Conservation (phyloP, 345 rosid genomes). For the Melaleuca alternifolia region DNA sequence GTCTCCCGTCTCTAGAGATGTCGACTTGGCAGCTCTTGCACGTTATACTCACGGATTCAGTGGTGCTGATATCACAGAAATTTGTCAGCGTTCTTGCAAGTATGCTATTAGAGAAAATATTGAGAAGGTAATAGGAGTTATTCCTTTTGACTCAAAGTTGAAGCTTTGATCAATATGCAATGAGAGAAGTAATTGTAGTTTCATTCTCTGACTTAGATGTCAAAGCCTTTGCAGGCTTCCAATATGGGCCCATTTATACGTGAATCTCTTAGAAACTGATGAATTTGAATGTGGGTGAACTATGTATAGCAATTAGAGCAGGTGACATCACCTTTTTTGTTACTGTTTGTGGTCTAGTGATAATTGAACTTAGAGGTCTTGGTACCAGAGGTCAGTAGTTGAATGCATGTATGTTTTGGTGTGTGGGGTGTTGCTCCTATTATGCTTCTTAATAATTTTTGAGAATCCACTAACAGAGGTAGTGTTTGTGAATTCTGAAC, state of each 20-base stretch:
- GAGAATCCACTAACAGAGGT: neutral
- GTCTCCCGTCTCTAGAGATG: conserved; percentile 76
- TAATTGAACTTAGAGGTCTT: neutral
- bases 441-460: neutral
- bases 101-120: conserved; percentile 89
- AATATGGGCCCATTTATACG: neutral
- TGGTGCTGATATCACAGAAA: conserved; percentile 95
- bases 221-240: neutral
- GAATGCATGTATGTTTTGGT: neutral
- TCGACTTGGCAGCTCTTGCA: conserved; percentile 73
- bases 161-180: neutral
- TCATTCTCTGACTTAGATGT: neutral
- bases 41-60: conserved; percentile 85
- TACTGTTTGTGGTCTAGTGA: neutral
- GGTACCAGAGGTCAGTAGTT: neutral
- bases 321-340: neutral
- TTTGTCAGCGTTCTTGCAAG: conserved; percentile 89
- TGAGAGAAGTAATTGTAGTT: neutral
- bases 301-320: neutral
- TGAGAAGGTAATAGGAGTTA: conserved; percentile 49
- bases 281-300: neutral
- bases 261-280: neutral
- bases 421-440: neutral
- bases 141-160: neutral
- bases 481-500: neutral